Conservation (phyloP, 805 yeast species). For the Candida silvatica region DNA sequence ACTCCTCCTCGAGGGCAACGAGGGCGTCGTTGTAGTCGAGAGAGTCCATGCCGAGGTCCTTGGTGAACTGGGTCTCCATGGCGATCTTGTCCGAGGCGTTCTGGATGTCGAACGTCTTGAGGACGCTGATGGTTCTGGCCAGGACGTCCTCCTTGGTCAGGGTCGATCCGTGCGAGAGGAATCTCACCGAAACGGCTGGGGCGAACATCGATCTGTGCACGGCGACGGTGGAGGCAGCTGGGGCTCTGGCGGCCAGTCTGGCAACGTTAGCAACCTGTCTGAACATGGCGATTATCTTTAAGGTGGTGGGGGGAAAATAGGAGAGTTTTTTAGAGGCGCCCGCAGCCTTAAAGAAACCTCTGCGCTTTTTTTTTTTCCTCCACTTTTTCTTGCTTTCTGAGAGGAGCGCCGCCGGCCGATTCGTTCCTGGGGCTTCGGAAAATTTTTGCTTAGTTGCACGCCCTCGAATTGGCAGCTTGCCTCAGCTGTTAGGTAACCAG, state of each 20-base stretch:
- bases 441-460: too few species aligned
- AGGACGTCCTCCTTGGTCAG: conserved; percentile 74
- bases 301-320: background rate
- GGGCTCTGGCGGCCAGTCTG: conserved; percentile 2
- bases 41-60: conserved; percentile 84
- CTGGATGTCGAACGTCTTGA: conserved; percentile 41
- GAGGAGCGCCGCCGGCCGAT: too few species aligned
- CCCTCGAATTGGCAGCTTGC: too few species aligned
- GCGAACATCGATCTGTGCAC: conserved; percentile 9
- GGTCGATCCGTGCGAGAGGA: conserved; percentile 42
- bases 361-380: background rate
- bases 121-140: conserved; percentile 72
- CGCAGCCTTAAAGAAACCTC: background rate
- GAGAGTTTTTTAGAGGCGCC: background rate
- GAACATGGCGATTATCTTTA: conserved; percentile 8
- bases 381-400: too few species aligned
- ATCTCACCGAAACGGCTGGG: conserved; percentile 8
- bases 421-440: too few species aligned
- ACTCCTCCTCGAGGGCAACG: conserved; percentile 93
- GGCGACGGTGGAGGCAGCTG: conserved; percentile 1
- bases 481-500: too few species aligned
- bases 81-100: conserved; percentile 18
- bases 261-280: conserved; percentile 17
- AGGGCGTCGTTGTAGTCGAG: conserved; percentile 92
- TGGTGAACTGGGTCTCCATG: conserved; percentile 40